Evolutionary conservation across 2,329 filamentous ascomycete genomes (phyloP).

Genomic region (Epichloe uncinata): DNA sequence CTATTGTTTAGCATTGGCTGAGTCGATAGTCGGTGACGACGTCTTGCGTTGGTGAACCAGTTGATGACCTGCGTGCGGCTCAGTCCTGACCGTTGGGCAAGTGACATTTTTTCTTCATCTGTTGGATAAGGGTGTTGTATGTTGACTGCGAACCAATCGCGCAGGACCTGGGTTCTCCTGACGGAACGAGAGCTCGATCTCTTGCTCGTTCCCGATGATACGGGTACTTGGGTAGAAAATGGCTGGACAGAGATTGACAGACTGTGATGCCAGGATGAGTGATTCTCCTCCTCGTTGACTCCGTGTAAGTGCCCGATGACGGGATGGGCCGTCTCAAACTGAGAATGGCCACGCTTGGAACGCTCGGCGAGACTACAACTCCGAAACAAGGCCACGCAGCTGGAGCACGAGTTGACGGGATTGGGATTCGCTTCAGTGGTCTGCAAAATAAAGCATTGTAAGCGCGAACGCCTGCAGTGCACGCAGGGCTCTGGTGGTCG

Average conservation of each 20-base stretch:
- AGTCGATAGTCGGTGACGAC: slow-evolving; percentile 28
- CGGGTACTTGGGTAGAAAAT: slow-evolving; percentile 1
- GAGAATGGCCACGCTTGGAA: slow-evolving; percentile 29
- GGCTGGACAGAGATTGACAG: neutral
- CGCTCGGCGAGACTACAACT: slow-evolving; percentile 33
- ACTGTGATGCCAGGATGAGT: neutral
- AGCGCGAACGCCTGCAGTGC: slow-evolving; percentile 28
- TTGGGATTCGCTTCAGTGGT: slow-evolving; percentile 35
- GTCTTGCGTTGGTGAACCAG: slow-evolving; percentile 38
- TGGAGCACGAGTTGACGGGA: slow-evolving; percentile 33
- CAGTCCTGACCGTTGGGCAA: slow-evolving; percentile 30
- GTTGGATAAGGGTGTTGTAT: slow-evolving; percentile 34
- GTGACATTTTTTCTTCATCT: slow-evolving; percentile 28
- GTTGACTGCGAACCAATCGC: slow-evolving; percentile 32
- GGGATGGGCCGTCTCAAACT: slow-evolving; percentile 32
- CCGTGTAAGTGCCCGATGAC: slow-evolving; percentile 37
- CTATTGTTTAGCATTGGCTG: slow-evolving; percentile 15
- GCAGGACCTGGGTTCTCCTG: slow-evolving; percentile 29
- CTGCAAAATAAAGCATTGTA: slow-evolving; percentile 35
- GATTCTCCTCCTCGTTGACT: slow-evolving; percentile 25
- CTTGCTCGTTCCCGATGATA: slow-evolving; percentile 14
- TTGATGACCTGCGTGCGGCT: slow-evolving; percentile 31
- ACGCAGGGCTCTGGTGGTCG: slow-evolving; percentile 28
- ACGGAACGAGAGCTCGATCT: slow-evolving; percentile 27
- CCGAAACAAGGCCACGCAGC: slow-evolving; percentile 36